These are phyloP conservation scores for Phyllosticta citribraziliensis DNA, from an alignment of 2,329 filamentous ascomycete species.

Conservation along the genomic window DNA sequence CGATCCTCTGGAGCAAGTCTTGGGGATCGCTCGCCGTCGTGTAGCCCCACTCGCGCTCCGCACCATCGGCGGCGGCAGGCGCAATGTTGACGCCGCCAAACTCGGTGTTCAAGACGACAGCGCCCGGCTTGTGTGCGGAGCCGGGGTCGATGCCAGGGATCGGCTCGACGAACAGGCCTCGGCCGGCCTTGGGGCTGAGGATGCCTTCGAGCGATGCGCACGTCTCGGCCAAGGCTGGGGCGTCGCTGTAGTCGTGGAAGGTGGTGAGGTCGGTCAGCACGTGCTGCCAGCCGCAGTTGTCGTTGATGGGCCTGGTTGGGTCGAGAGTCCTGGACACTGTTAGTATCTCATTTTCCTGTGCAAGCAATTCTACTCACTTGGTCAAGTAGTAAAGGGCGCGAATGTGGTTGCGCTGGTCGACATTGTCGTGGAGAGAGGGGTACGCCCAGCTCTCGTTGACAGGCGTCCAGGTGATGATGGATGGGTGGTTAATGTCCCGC, in stretches of 20 bases:
- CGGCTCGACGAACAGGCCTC: constrained; percentile 46
- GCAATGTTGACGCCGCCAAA: constrained; percentile 61
- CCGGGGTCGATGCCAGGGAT: constrained; percentile 38
- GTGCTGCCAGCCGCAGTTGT: constrained; percentile 65
- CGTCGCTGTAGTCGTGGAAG: constrained; percentile 59
- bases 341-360: background rate
- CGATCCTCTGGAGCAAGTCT: constrained; percentile 50
- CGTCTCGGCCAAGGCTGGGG: constrained; percentile 43
- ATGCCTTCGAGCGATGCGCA: constrained; percentile 47
- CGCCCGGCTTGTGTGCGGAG: constrained; percentile 41
- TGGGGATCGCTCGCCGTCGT: constrained; percentile 53
- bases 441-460: constrained; percentile 59
- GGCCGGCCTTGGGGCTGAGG: constrained; percentile 41
- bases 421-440: constrained; percentile 44
- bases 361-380: constrained; percentile 37
- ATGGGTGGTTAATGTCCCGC: constrained; percentile 57
- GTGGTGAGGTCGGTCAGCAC: constrained; percentile 55
- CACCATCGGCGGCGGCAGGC: constrained; percentile 19
- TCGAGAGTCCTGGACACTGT: constrained; percentile 40
- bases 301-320: constrained; percentile 54
- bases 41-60: constrained; percentile 54
- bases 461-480: constrained; percentile 56
- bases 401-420: constrained; percentile 54
- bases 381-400: constrained; percentile 54
- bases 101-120: constrained; percentile 56